Evolutionary conservation across 2,329 filamentous ascomycete species (phyloP).

Genomic region (Claviceps arundinis): DNA sequence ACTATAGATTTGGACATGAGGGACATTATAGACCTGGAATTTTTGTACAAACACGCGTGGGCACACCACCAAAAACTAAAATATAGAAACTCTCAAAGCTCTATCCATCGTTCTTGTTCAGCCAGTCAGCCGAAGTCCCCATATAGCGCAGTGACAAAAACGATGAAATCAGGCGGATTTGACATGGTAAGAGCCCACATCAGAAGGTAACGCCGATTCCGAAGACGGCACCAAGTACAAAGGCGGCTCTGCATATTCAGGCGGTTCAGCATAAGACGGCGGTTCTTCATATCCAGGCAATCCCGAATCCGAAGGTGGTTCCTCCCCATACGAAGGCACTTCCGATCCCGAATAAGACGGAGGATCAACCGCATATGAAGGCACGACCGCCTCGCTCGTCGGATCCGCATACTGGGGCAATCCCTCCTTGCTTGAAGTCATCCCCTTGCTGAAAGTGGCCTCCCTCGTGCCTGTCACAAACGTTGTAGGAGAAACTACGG

Average conservation of each 20-base stretch:
- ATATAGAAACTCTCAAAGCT: background rate
- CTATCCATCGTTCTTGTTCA: background rate
- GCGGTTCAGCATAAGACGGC: background rate
- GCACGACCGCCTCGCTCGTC: background rate
- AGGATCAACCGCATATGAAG: background rate
- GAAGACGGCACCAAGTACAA: background rate
- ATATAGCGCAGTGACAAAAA: background rate
- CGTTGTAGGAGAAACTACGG: background rate
- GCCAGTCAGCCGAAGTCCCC: background rate
- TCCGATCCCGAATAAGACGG: too few relatives aligned
- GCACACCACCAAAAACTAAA: background rate
- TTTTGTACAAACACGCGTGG: background rate
- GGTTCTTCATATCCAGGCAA: background rate
- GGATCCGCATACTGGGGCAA: background rate
- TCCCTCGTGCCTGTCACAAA: background rate
- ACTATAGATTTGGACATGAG: constrained; percentile 3
- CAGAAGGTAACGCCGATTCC: constrained; percentile 1
- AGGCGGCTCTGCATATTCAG: background rate
- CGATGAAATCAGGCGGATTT: background rate
- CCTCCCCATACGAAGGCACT: constrained; percentile 1
- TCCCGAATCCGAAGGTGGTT: background rate
- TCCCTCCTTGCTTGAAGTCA: background rate
- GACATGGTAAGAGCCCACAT: background rate
- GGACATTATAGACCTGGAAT: background rate
- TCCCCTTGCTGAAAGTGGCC: background rate